Evolutionary conservation across 805 yeast species (phyloP).

Genomic region (Myxozyma lipomycoides): DNA sequence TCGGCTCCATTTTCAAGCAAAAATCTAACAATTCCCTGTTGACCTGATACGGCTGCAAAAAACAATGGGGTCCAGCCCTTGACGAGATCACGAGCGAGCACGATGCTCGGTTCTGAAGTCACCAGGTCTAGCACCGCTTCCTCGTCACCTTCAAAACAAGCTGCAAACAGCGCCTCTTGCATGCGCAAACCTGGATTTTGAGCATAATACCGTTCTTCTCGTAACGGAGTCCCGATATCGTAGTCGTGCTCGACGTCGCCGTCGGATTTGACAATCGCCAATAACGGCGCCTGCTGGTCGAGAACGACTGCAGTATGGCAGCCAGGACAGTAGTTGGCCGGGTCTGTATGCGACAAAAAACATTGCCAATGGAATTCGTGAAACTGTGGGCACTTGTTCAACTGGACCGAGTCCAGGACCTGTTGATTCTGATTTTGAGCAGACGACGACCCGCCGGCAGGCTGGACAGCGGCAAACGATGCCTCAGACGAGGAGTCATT

Average conservation of each 20-base stretch:
- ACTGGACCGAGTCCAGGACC: constrained; percentile 19
- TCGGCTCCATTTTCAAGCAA: constrained; percentile 20
- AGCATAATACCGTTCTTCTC: constrained; percentile 15
- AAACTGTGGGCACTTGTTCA: constrained; percentile 10
- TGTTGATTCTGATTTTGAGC: background rate
- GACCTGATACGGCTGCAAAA: constrained; percentile 23
- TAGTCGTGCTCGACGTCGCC: constrained; percentile 16
- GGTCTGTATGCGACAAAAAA: constrained; percentile 18
- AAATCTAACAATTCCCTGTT: constrained; percentile 13
- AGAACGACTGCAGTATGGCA: constrained; percentile 12
- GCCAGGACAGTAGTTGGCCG: constrained; percentile 17
- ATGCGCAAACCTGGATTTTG: constrained; percentile 13
- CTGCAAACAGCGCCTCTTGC: constrained; percentile 21
- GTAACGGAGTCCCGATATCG: constrained; percentile 13
- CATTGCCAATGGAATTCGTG: constrained; percentile 27
- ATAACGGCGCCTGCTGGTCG: constrained; percentile 2
- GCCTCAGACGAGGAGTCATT: constrained; percentile 1
- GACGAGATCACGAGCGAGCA: constrained; percentile 11
- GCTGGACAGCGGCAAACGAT: background rate
- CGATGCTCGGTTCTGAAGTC: constrained; percentile 3
- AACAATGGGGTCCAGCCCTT: constrained; percentile 25
- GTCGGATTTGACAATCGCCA: constrained; percentile 20
- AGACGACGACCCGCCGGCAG: background rate
- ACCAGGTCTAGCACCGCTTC: constrained; percentile 16
- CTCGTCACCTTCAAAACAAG: constrained; percentile 26